These are phyloP conservation scores for Colletotrichum liaoningense DNA, from an alignment of 2,329 filamentous ascomycete species.

Conservation along the genomic window DNA sequence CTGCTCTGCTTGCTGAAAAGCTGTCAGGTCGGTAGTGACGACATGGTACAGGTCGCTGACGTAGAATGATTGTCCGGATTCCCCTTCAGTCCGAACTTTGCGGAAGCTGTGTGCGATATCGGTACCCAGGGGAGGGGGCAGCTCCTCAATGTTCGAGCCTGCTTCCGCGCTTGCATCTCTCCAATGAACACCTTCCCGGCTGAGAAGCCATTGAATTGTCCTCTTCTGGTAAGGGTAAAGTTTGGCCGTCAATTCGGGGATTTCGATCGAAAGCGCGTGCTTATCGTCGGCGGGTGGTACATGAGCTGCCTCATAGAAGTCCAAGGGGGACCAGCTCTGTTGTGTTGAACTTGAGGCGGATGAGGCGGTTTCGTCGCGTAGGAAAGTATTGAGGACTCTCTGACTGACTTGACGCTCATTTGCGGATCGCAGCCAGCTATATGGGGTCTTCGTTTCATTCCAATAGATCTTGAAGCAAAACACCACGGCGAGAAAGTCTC, in stretches of 20 bases:
- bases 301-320: slow-evolving; percentile 78
- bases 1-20: slow-evolving; percentile 56
- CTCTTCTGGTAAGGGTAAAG: slow-evolving; percentile 80
- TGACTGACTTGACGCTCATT: slow-evolving; percentile 47
- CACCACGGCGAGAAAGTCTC: slow-evolving; percentile 42
- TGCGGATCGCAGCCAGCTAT: slow-evolving; percentile 42
- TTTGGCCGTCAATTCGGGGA: slow-evolving; percentile 58
- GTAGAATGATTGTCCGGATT: slow-evolving; percentile 52
- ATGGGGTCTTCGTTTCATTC: slow-evolving; percentile 52
- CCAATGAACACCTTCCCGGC: slow-evolving; percentile 72
- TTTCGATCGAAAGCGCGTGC: slow-evolving; percentile 49
- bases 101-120: slow-evolving; percentile 30
- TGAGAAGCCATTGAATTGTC: slow-evolving; percentile 76
- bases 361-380: slow-evolving; percentile 43
- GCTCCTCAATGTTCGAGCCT: slow-evolving; percentile 35
- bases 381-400: slow-evolving; percentile 50
- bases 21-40: slow-evolving; percentile 60
- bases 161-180: slow-evolving; percentile 36
- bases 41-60: slow-evolving; percentile 74
- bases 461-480: slow-evolving; percentile 53
- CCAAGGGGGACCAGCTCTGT: slow-evolving; percentile 57
- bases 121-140: slow-evolving; percentile 1
- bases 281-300: slow-evolving; percentile 63
- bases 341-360: slow-evolving; percentile 33
- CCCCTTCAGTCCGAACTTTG: not conserved